Percentiles rank a stretch among this genome's conserved stretches.
Evolutionary conservation across 2,329 filamentous ascomycete species (phyloP).

Genomic region (Sporothrix sp.): DNA sequence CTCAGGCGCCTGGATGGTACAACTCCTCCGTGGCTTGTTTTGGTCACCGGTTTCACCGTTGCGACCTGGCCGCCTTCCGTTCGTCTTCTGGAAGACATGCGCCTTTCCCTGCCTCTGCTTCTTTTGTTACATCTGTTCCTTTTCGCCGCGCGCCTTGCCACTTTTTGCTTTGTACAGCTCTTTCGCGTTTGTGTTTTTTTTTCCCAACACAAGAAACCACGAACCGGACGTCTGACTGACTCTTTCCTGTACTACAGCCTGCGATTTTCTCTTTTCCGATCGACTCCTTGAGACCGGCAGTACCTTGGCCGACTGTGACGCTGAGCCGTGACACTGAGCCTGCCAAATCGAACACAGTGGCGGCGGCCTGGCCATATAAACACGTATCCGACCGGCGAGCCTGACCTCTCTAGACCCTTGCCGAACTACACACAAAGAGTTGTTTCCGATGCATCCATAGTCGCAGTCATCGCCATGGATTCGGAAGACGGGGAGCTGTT

Average conservation of each 20-base stretch:
- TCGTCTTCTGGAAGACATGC: not conserved
- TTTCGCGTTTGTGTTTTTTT: not conserved
- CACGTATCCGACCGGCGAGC: too few relatives aligned
- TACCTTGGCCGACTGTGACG: conserved; percentile 10
- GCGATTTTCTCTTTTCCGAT: not conserved
- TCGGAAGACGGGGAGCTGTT: conserved; percentile 85
- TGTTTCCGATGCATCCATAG: conserved; percentile 37
- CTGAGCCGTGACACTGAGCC: conserved; percentile 11
- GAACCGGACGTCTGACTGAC: conserved; percentile 12
- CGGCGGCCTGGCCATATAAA: too few relatives aligned
- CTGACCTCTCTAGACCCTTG: too few relatives aligned
- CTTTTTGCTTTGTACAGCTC: not conserved
- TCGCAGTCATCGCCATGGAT: conserved; percentile 53
- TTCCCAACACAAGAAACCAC: not conserved
- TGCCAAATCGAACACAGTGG: not conserved
- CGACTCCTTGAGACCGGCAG: conserved; percentile 3
- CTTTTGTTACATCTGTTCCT: not conserved
- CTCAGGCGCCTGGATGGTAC: not conserved
- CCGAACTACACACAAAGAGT: conserved; percentile 9
- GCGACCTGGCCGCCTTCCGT: not conserved
- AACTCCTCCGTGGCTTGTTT: not conserved
- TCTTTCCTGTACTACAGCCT: conserved; percentile 12
- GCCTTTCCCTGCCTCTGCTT: not conserved
- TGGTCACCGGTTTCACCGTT: not conserved
- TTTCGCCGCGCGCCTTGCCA: not conserved